phyloP scores from a whole-genome alignment of 495 filamentous ascomycete genomes.

The Tuber aestivum region DNA sequence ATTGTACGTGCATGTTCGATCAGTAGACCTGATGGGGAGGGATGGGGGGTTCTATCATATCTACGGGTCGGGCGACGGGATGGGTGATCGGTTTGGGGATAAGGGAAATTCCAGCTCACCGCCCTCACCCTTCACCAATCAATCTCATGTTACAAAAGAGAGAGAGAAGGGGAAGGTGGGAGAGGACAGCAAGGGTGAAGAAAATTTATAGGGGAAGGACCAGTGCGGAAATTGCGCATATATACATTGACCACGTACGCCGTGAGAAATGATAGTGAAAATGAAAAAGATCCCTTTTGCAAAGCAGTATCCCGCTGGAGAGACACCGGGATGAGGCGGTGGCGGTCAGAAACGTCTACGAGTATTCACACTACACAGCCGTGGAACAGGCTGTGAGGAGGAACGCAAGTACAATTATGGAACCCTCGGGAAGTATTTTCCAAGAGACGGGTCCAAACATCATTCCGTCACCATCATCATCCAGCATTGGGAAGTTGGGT shows the following conservation, averaged over 20 bases:
- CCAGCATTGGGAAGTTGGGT: constrained; percentile 10
- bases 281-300: background rate
- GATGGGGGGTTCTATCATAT: background rate
- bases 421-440: background rate
- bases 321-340: background rate
- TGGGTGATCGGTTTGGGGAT: background rate
- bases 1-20: background rate
- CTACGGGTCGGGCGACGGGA: background rate
- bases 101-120: background rate
- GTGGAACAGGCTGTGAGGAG: background rate
- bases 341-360: background rate
- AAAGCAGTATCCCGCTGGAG: background rate
- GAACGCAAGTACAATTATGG: background rate
- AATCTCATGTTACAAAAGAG: background rate
- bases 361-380: background rate
- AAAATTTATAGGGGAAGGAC: background rate
- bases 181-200: background rate
- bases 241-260: background rate
- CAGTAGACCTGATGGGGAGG: background rate
- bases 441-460: constrained; percentile 3
- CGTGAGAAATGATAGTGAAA: background rate
- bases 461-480: constrained; percentile 17
- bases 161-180: background rate
- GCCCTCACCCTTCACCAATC: background rate
- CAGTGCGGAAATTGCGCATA: background rate